Evolutionary conservation across 192 early-diverging fungal species (phyloP).

Genomic region (Rhizophagus sp.): DNA sequence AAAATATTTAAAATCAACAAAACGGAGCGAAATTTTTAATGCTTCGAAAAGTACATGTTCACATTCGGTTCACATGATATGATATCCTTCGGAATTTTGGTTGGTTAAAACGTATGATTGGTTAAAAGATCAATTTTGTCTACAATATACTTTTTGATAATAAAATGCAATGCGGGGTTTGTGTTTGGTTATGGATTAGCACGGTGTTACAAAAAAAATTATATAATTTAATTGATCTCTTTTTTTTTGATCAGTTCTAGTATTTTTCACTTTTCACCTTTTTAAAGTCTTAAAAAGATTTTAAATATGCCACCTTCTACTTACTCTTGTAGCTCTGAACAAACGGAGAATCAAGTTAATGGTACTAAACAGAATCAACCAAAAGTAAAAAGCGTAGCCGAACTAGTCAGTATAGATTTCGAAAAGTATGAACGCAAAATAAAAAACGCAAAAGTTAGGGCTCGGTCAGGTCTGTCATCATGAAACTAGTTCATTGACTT

Average conservation of each 20-base stretch:
- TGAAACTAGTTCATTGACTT: too few species aligned
- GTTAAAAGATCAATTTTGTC: too few species aligned
- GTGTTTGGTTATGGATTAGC: too few species aligned
- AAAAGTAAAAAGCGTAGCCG: neutral
- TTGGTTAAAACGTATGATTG: too few species aligned
- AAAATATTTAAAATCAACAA: neutral
- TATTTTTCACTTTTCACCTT: neutral
- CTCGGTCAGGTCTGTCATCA: slow-evolving; percentile 2
- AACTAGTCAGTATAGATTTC: neutral
- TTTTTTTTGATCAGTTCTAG: neutral
- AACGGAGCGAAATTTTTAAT: neutral
- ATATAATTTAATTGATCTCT: neutral
- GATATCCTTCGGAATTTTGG: too few species aligned
- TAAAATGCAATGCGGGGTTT: too few species aligned
- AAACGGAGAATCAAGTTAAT: neutral
- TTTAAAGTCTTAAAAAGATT: neutral
- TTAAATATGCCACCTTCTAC: neutral
- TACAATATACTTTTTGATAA: too few species aligned
- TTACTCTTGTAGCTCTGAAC: neutral
- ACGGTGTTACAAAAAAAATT: too few species aligned
- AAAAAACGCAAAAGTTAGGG: neutral
- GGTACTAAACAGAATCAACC: neutral
- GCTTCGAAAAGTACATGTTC: too few species aligned
- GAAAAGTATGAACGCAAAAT: slow-evolving; percentile 9
- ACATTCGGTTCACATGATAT: too few species aligned